Evolutionary conservation across 768 basidiomycete species (phyloP).

Genomic region (Cubamyces sp.): DNA sequence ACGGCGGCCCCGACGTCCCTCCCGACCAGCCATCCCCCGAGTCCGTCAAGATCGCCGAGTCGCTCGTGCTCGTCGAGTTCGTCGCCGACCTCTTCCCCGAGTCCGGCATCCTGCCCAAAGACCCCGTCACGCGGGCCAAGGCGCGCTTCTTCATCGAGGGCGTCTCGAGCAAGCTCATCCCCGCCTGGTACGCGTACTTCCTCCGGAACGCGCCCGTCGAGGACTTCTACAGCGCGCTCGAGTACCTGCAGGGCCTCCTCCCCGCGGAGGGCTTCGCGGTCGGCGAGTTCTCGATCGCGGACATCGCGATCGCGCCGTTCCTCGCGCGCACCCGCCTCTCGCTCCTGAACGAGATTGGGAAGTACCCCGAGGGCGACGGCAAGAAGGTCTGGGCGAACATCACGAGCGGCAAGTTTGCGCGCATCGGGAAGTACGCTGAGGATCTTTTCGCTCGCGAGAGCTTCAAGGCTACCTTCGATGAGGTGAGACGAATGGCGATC

Average conservation of each 20-base stretch:
- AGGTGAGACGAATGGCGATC: conserved; percentile 41
- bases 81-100: conserved; percentile 61
- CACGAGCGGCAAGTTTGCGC: conserved; percentile 50
- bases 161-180: conserved; percentile 49
- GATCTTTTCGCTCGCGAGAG: conserved; percentile 56
- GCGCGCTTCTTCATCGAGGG: conserved; percentile 67
- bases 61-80: conserved; percentile 68
- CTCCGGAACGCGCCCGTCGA: conserved; percentile 45
- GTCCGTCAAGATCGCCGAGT: conserved; percentile 65
- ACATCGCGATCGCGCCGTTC: conserved; percentile 64
- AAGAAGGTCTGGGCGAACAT: conserved; percentile 43
- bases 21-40: conserved; percentile 62
- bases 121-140: conserved; percentile 59
- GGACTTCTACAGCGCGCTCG: conserved; percentile 46
- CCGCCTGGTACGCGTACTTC: conserved; percentile 43
- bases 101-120: conserved; percentile 52
- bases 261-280: conserved; percentile 50
- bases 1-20: conserved; percentile 60
- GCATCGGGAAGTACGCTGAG: conserved; percentile 51
- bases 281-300: conserved; percentile 61
- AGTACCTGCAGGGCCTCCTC: conserved; percentile 53
- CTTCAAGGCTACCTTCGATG: conserved; percentile 56
- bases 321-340: conserved; percentile 53
- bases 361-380: conserved; percentile 53
- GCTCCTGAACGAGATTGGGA: conserved; percentile 55